Conservation (phyloP, 2,329 filamentous ascomycete genomes). For the Aspergillus sp. region DNA sequence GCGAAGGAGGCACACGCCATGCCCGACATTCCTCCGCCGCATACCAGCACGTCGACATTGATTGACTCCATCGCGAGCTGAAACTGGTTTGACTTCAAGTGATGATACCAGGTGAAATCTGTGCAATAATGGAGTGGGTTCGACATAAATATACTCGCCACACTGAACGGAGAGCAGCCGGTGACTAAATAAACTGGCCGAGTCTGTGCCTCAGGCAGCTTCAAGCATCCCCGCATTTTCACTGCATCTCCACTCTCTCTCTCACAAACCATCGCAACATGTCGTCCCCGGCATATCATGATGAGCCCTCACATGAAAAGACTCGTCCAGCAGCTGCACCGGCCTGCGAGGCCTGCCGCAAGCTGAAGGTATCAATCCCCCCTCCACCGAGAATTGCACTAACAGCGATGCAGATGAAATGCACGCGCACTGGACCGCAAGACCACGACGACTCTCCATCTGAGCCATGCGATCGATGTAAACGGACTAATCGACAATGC, state of each 20-base stretch:
- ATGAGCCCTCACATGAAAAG: background rate
- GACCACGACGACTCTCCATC: background rate
- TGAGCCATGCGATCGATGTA: constrained; percentile 27
- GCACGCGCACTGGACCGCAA: constrained; percentile 15
- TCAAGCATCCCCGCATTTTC: background rate
- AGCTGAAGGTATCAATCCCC: constrained; percentile 13
- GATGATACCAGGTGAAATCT: no score
- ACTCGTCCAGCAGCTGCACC: constrained; percentile 4
- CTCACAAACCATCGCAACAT: background rate
- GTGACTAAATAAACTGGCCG: constrained; percentile 12
- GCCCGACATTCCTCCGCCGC: constrained; percentile 30
- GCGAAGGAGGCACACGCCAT: constrained; percentile 29
- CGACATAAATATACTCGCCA: background rate
- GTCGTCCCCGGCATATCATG: background rate
- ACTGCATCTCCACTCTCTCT: background rate
- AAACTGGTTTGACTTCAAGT: background rate
- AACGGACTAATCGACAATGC: constrained; percentile 23
- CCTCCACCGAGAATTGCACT: background rate
- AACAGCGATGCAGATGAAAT: constrained; percentile 24
- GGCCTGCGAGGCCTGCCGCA: constrained; percentile 28
- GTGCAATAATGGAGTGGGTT: background rate
- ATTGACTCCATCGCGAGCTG: constrained; percentile 18
- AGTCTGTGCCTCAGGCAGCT: background rate
- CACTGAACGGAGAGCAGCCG: background rate
- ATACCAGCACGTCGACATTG: constrained; percentile 26